Base-by-base conservation (phyloP, 805 yeast genomes). In the Lipomyces yamanashiensis region DNA sequence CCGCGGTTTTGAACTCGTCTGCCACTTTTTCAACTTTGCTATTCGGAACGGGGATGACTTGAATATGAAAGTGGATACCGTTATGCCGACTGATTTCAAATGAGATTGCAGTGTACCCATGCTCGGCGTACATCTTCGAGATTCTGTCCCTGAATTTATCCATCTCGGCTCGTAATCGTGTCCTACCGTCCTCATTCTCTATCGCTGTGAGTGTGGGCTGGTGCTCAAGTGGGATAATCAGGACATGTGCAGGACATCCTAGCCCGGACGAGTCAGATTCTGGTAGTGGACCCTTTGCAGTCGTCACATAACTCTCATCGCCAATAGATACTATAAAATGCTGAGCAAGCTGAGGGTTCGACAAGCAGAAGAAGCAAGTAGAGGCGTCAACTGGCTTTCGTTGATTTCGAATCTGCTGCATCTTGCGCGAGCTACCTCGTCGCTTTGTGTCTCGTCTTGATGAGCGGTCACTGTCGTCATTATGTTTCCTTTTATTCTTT, bases 271-370 rank as follows among this genome's bases (percentile, higher is more conserved):
- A 75, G 10, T 73, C 75, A 0, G 87, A 84, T 39, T 55, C 58
- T 17, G 68, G 55, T 34, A 92, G 75, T 0, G 98, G 97, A 0
- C 98, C 98, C 72, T 89, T 91, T 0, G 96, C 96, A 15, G 87
- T 80, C 0, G 97, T 87, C 62, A 92, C 56, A 73, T 91, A 92
- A 0, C 85, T 76, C 52, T 79, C 78, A 12, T 82, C 81, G 0
- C 90, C 93, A 58, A 92, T 87, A 0, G 95, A 84, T 0, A 91
- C 81, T 12, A 92, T 84, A 88, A 92, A 85, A 74, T 91, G 96
- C 1, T 89, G 80, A 67, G 88, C 92, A 7, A 89, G 81, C 13
- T 86, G 82, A 0, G 96, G 89, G 71, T 90, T 90, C 0, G 93
- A 84, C 19, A 92, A 80, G 73, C 97, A 92, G 72, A 92, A 90